These are phyloP conservation scores for Naumovozyma castellii DNA, from an alignment of 805 yeast genomes.

Conservation along the genomic window DNA sequence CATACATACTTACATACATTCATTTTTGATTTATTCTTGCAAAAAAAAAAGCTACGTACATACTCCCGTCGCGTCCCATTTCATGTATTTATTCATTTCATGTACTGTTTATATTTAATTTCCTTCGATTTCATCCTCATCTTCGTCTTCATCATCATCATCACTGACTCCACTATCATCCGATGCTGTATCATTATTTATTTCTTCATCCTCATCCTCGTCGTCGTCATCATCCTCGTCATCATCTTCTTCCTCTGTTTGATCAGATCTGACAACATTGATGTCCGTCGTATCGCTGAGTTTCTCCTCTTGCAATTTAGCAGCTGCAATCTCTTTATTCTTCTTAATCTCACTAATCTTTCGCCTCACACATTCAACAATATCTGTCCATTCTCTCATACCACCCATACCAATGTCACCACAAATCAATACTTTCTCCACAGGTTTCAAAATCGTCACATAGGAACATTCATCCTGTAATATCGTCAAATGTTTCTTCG, in stretches of 20 bases:
- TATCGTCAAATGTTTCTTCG: slow-evolving; percentile 57
- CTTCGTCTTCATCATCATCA: slow-evolving; percentile 34
- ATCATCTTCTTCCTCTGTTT: slow-evolving; percentile 29
- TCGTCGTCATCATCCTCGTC: slow-evolving; percentile 38
- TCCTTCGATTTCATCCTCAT: slow-evolving; percentile 25
- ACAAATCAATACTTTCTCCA: slow-evolving; percentile 68
- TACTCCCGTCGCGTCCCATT: background rate
- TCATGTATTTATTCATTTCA: background rate
- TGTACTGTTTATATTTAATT: slow-evolving; percentile 7
- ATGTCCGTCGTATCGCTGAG: too few species aligned
- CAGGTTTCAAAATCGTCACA: slow-evolving; percentile 66
- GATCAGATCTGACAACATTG: background rate
- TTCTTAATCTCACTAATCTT: slow-evolving; percentile 27
- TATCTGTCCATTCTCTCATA: slow-evolving; percentile 81
- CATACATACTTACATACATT: background rate
- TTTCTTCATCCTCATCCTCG: slow-evolving; percentile 35
- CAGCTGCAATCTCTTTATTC: background rate
- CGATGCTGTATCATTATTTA: slow-evolving; percentile 34
- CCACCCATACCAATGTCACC: slow-evolving; percentile 92
- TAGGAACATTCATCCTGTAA: slow-evolving; percentile 65
- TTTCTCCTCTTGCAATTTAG: slow-evolving; percentile 4
- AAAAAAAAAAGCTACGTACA: background rate
- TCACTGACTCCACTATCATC: slow-evolving; percentile 35
- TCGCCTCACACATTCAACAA: slow-evolving; percentile 49
- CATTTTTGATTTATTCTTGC: too few species aligned